Percentiles rank a stretch among this genome's conserved stretches.
phyloP scores from a whole-genome alignment of 345 rosid species.

The Salix viminalis region DNA sequence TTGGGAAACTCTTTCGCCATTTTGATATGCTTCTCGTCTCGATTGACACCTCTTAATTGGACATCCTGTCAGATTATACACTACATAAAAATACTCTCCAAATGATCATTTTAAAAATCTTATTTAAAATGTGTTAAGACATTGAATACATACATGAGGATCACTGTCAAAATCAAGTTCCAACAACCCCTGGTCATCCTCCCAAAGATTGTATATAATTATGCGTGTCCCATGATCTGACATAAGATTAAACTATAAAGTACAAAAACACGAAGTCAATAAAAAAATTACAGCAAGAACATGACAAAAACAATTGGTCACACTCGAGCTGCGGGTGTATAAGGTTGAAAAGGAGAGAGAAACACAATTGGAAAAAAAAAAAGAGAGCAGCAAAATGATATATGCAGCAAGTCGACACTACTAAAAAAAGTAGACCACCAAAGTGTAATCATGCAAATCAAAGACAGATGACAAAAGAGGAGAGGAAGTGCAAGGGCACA shows the following conservation, averaged over 20 bases:
- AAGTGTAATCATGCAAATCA: neutral
- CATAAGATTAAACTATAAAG: constrained; percentile 64
- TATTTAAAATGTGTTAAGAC: neutral
- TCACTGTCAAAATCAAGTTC: constrained; percentile 89
- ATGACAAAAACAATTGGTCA: neutral
- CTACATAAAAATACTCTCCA: neutral
- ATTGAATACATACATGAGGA: constrained; percentile 46
- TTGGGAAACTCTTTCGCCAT: constrained; percentile 79
- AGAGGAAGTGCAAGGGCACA: neutral
- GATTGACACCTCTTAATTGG: constrained; percentile 94
- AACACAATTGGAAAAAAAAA: neutral
- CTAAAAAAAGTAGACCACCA: neutral
- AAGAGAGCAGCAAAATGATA: neutral
- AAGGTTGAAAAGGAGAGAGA: neutral
- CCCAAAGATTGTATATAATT: constrained; percentile 91
- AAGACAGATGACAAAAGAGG: neutral
- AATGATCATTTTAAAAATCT: neutral
- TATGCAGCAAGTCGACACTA: neutral
- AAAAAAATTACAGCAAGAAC: neutral
- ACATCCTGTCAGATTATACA: constrained; percentile 60
- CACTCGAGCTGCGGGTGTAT: neutral
- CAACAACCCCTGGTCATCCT: constrained; percentile 74
- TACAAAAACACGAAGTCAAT: constrained; percentile 11
- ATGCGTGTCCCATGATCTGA: constrained; percentile 75
- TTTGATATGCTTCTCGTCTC: constrained; percentile 83